A percentile compares a stretch with the other conserved stretches of the same genome.
Evolutionary conservation across 148 eudicot species (phyloP).

Genomic region (Vaccinium myrtillus): DNA sequence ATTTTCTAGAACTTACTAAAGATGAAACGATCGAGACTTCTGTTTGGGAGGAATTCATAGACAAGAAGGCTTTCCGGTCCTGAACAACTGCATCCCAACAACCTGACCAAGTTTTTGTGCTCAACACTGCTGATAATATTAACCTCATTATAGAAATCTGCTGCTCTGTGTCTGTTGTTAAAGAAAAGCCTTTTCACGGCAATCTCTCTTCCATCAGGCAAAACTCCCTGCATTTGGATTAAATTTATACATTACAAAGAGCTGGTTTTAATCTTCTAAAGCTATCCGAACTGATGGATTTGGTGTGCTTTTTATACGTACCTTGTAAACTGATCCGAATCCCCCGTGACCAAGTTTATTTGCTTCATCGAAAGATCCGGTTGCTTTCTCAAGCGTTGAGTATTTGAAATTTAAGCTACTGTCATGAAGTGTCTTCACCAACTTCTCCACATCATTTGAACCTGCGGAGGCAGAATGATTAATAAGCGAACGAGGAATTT

Average conservation of each 20-base stretch:
- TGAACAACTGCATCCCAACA: slow-evolving; percentile 63
- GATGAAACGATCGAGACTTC: slow-evolving; percentile 56
- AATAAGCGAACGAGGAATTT: background rate
- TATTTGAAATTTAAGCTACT: slow-evolving; percentile 69
- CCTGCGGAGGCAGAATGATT: slow-evolving; percentile 20
- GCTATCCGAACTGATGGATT: background rate
- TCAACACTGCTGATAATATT: slow-evolving; percentile 62
- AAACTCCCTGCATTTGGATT: slow-evolving; percentile 37
- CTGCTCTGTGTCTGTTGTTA: slow-evolving; percentile 59
- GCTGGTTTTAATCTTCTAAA: background rate
- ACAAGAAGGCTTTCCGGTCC: slow-evolving; percentile 72
- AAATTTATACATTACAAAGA: background rate
- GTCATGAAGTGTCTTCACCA: slow-evolving; percentile 48
- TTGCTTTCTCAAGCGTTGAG: slow-evolving; percentile 63
- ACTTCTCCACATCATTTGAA: slow-evolving; percentile 50
- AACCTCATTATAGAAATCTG: slow-evolving; percentile 66
- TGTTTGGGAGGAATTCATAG: slow-evolving; percentile 54
- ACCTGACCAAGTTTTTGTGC: slow-evolving; percentile 59
- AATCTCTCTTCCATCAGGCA: slow-evolving; percentile 66
- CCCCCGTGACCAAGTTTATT: slow-evolving; percentile 79
- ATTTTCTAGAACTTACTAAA: slow-evolving; percentile 36
- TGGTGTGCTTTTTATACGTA: background rate
- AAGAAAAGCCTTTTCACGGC: slow-evolving; percentile 69
- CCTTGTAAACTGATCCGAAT: slow-evolving; percentile 70
- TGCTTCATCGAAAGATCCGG: slow-evolving; percentile 45